phyloP scores from a whole-genome alignment of 179 eudicot species.

The Beta lomatogona region DNA sequence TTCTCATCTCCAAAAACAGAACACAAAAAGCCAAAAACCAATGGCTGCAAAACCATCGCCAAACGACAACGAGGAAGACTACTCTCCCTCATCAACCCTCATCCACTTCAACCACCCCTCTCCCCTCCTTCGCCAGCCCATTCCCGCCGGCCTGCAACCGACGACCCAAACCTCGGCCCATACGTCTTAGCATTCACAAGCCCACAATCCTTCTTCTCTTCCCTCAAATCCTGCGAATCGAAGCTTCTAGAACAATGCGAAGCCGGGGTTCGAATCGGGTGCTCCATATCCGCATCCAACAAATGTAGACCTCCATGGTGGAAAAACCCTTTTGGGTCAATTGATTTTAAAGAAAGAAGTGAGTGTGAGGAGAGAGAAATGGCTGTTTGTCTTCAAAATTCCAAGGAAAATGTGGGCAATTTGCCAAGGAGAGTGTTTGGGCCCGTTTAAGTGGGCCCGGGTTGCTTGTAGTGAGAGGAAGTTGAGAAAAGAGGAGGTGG shows the following conservation, averaged over 20 bases:
- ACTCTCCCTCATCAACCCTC: conserved; percentile 62
- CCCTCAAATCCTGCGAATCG: conserved; percentile 41
- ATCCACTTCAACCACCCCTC: conserved; percentile 50
- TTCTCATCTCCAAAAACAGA: neutral
- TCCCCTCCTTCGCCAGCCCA: conserved; percentile 64
- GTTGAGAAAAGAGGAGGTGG: conserved; percentile 39
- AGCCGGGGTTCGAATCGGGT: conserved; percentile 65
- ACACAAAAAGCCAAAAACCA: neutral
- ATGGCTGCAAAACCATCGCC: conserved; percentile 12
- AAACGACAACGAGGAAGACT: conserved; percentile 34
- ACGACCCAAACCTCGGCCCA: conserved; percentile 45
- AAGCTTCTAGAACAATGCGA: conserved; percentile 62
- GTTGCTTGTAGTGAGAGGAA: conserved; percentile 34
- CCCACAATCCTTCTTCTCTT: conserved; percentile 48
- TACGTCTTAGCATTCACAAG: conserved; percentile 59
- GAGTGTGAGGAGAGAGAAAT: conserved; percentile 76
- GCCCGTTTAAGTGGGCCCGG: conserved; percentile 53
- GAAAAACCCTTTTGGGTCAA: conserved; percentile 34
- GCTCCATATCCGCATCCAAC: conserved; percentile 68
- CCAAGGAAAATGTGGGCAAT: conserved; percentile 44
- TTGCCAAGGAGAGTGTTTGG: conserved; percentile 53
- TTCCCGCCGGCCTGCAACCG: conserved; percentile 43
- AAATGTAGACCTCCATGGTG: conserved; percentile 74
- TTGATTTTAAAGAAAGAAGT: conserved; percentile 50
- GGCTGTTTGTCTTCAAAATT: conserved; percentile 47